phyloP scores from a whole-genome alignment of 2,329 filamentous ascomycete genomes.

The Proliferodiscus dingleyae region DNA sequence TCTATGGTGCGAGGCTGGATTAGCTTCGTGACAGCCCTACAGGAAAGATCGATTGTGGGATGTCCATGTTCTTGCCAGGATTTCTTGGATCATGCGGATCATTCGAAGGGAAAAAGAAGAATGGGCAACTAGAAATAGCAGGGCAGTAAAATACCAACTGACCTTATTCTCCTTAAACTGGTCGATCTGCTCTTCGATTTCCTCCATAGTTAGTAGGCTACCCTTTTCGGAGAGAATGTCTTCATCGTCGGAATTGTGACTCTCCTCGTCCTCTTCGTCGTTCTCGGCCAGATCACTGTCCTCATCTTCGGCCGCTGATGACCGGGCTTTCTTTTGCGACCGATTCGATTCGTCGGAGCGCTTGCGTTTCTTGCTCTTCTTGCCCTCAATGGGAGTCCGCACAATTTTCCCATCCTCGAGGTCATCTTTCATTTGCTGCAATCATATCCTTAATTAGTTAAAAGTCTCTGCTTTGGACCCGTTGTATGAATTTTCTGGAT shows the following conservation, averaged over 20 bases:
- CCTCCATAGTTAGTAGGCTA: slow-evolving; percentile 36
- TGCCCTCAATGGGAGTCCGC: slow-evolving; percentile 31
- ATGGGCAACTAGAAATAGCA: not conserved
- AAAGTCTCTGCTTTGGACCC: too few relatives aligned
- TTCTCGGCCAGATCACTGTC: slow-evolving; percentile 29
- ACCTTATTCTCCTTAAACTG: slow-evolving; percentile 37
- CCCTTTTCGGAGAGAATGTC: slow-evolving; percentile 16
- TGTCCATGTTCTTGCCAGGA: too few relatives aligned
- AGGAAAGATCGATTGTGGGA: too few relatives aligned
- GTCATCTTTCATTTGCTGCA: slow-evolving; percentile 29
- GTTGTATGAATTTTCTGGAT: too few relatives aligned
- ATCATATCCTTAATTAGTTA: too few relatives aligned
- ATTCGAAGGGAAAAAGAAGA: not conserved
- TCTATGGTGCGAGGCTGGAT: slow-evolving; percentile 24
- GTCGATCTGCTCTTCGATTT: slow-evolving; percentile 39
- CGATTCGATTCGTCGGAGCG: slow-evolving; percentile 16
- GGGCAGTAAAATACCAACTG: not conserved
- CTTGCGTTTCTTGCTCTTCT: slow-evolving; percentile 44
- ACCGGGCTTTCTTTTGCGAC: slow-evolving; percentile 20
- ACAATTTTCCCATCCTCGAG: slow-evolving; percentile 39
- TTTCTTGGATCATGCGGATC: not conserved
- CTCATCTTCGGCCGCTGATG: slow-evolving; percentile 21
- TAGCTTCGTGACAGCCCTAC: too few relatives aligned
- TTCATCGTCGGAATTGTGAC: slow-evolving; percentile 27
- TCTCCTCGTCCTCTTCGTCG: slow-evolving; percentile 24